These are phyloP conservation scores for Tricholomella constricta DNA, from an alignment of 768 basidiomycete genomes.

Conservation along the genomic window DNA sequence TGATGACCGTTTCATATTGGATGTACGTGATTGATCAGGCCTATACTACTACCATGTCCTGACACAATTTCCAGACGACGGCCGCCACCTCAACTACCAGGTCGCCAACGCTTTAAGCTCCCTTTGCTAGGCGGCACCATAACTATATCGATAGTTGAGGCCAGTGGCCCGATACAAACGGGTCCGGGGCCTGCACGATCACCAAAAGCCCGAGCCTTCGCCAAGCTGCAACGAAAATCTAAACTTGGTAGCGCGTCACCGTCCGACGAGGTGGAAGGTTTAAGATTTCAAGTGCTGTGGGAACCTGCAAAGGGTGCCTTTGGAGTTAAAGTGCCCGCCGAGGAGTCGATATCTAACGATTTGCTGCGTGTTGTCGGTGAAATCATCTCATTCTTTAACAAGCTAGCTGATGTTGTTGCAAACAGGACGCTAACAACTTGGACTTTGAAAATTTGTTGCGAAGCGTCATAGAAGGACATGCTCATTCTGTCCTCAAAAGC, in stretches of 20 bases:
- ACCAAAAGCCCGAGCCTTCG: conserved; percentile 54
- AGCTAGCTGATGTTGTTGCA: background rate
- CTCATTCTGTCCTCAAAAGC: conserved; percentile 57
- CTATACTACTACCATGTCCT: background rate
- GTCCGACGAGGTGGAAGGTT: conserved; percentile 76
- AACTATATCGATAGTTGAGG: conserved; percentile 68
- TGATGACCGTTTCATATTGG: conserved; percentile 84
- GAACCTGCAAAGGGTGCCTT: conserved; percentile 69
- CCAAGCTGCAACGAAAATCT: conserved; percentile 62
- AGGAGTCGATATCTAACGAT: conserved; percentile 45
- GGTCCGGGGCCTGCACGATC: conserved; percentile 52
- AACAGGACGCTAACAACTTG: conserved; percentile 63
- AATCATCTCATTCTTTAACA: background rate
- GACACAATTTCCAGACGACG: conserved; percentile 22
- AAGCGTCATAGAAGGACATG: conserved; percentile 65
- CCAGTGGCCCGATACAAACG: conserved; percentile 37
- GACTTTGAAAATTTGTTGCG: conserved; percentile 74
- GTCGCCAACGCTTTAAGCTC: conserved; percentile 43
- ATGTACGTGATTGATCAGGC: conserved; percentile 48
- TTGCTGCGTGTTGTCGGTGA: conserved; percentile 59
- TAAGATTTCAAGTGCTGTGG: conserved; percentile 76
- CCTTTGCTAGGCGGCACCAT: conserved; percentile 72
- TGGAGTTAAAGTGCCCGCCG: conserved; percentile 55
- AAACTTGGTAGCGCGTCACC: conserved; percentile 57
- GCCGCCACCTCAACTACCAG: conserved; percentile 24